Base-by-base conservation (phyloP, 768 basidiomycete species). In the Lactarius sanguifluus region DNA sequence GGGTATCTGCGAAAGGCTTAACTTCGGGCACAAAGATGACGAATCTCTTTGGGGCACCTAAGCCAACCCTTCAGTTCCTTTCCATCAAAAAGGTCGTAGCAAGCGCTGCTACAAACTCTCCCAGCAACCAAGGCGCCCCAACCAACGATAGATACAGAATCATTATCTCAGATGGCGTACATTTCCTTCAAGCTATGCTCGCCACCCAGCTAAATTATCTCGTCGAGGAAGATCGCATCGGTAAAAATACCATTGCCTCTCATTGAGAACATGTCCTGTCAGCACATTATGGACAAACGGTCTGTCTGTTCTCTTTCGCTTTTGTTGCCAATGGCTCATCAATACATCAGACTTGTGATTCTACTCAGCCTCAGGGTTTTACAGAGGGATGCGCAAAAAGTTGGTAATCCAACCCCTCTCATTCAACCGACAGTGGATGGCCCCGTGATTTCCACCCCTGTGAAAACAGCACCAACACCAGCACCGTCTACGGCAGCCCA, bases 151-250 rank as follows among this genome's bases (percentile, higher is more conserved):
- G 89, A 64, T 87, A 84, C 76, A 84, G 94, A 67, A 82, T 96
- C 66, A 92, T 98, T 76, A 80, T 98, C 47, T 96, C 94, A 0
- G 96, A 98, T 77, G 95, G 96, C 47, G 80, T 81, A 23, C 79
- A 91, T 70, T 97, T 91, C 75, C 81, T 91, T 57, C 97, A 98
- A 76, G 88, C 91, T 30, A 98, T 99, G 97, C 81, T 98, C 40
- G 92, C 95, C 5, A 98, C 96, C 0, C 91, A 94, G 73, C 83
- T 95, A 55, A 98, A 98, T 72, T 68, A 80, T 8, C 78, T 93
- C 69, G 87, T 96, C 16, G 82, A 88, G 18, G 80, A 86, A 0
- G 84, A 86, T 7, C 73, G 79, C 1, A 79, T 98, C 40, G 76
- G 77, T 43, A 92, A 88, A 73, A 81, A 91, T 73, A 81, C 86